These are phyloP conservation scores for Austroboletus eburneus DNA, from an alignment of 768 basidiomycete species.

Conservation along the genomic window DNA sequence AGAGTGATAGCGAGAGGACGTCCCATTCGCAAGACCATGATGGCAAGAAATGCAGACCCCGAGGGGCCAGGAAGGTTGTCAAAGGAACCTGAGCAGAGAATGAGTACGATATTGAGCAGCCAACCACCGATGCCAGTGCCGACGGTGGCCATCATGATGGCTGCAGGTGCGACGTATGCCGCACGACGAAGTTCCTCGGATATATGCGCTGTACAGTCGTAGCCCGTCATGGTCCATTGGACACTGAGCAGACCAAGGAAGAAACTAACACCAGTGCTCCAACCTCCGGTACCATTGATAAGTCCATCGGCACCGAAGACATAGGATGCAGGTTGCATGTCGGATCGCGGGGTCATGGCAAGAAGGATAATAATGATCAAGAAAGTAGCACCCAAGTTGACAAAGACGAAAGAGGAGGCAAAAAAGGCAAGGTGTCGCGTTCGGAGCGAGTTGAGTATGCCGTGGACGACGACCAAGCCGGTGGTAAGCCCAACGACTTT, in stretches of 20 bases:
- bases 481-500: constrained; percentile 41
- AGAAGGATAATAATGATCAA: constrained; percentile 42
- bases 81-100: constrained; percentile 55
- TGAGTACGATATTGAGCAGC: constrained; percentile 60
- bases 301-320: constrained; percentile 47
- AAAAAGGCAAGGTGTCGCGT: constrained; percentile 32
- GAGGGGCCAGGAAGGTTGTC: constrained; percentile 47
- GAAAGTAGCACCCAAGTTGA: constrained; percentile 42
- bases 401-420: constrained; percentile 37
- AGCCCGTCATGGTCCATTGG: constrained; percentile 43
- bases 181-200: constrained; percentile 50
- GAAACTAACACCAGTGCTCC: constrained; percentile 39
- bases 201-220: constrained; percentile 25
- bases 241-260: constrained; percentile 45
- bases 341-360: constrained; percentile 39
- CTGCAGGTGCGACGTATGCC: constrained; percentile 43
- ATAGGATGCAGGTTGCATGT: constrained; percentile 57
- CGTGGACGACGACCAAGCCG: constrained; percentile 39
- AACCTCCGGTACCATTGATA: constrained; percentile 42
- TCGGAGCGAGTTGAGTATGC: constrained; percentile 43
- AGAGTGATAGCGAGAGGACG: constrained; percentile 45
- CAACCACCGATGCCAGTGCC: constrained; percentile 52
- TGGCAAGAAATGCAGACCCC: constrained; percentile 53
- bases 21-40: constrained; percentile 54
- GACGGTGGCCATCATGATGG: constrained; percentile 42